A percentile compares a stretch with the other conserved stretches of the same genome.
These are phyloP conservation scores for Vitellaria paradoxa DNA, from an alignment of 179 eudicot genomes.

Conservation along the genomic window DNA sequence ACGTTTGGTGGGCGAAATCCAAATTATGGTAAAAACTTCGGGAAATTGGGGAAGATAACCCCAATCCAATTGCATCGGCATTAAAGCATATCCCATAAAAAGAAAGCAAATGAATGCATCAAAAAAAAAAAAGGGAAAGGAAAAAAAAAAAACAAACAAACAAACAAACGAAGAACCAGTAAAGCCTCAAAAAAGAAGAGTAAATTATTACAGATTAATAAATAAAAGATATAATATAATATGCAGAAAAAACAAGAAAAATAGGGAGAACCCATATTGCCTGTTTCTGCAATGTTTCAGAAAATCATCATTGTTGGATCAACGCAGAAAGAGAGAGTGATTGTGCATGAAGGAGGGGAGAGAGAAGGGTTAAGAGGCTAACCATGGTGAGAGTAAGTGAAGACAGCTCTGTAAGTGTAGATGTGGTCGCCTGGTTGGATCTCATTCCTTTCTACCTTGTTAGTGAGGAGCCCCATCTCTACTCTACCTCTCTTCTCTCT, in stretches of 20 bases:
- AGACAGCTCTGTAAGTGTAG: conserved; percentile 92
- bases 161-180: too few relatives aligned
- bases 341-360: not conserved
- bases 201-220: too few relatives aligned
- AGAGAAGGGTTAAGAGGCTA: not conserved
- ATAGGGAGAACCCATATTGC: conserved; percentile 13
- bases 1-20: not conserved
- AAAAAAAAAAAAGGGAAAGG: not conserved
- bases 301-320: conserved; percentile 2
- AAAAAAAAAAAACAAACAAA: not conserved
- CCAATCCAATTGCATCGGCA: not conserved
- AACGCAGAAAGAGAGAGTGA: not conserved
- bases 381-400: conserved; percentile 96
- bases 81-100: not conserved
- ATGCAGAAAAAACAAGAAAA: not conserved
- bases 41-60: conserved; percentile 6
- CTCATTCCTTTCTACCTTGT: conserved; percentile 71
- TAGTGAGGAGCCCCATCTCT: conserved; percentile 58
- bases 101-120: too few relatives aligned
- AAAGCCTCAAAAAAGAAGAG: too few relatives aligned
- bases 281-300: conserved; percentile 8
- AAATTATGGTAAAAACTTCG: not conserved
- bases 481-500: conserved; percentile 77
- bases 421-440: conserved; percentile 87
- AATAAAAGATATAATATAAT: not conserved